Percentiles rank a stretch among this genome's conserved stretches.
Conservation (phyloP, 768 basidiomycete genomes). For the Kwoniella dendrophila region DNA sequence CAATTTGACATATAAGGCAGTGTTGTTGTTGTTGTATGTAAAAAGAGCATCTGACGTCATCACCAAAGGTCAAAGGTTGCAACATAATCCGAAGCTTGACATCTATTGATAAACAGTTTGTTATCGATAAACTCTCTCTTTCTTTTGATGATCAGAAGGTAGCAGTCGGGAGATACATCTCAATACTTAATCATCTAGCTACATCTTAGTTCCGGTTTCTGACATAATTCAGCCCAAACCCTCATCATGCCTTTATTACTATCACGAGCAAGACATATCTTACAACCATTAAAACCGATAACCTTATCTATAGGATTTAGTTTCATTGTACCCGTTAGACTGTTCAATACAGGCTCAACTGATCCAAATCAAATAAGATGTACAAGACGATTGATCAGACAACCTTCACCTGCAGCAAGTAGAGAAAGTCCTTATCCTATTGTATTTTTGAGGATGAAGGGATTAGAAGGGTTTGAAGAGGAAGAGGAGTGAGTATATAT, state of each 20-base stretch:
- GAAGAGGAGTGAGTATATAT: slow-evolving; percentile 17
- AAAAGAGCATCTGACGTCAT: no score
- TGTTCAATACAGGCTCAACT: background rate
- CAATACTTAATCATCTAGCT: no score
- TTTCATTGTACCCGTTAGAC: slow-evolving; percentile 7
- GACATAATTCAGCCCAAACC: no score
- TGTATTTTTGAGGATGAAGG: slow-evolving; percentile 22
- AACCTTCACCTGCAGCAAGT: slow-evolving; percentile 14
- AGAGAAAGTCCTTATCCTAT: slow-evolving; percentile 24
- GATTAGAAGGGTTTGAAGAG: slow-evolving; percentile 12
- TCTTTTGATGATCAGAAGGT: no score
- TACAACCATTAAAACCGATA: slow-evolving; percentile 5
- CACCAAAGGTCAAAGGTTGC: no score
- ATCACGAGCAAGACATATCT: slow-evolving; percentile 4
- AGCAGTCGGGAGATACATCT: no score
- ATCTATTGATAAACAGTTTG: no score
- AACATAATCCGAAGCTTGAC: no score
- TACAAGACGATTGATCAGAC: slow-evolving; percentile 18
- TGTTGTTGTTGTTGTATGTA: no score
- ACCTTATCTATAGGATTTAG: slow-evolving; percentile 12
- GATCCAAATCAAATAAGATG: slow-evolving; percentile 5
- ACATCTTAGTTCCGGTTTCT: no score
- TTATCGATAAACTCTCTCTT: no score
- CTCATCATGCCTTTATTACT: slow-evolving; percentile 15
- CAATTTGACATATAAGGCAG: no score